phyloP scores from a whole-genome alignment of 2,329 filamentous ascomycete genomes.

The Ceratocystis huliohia region DNA sequence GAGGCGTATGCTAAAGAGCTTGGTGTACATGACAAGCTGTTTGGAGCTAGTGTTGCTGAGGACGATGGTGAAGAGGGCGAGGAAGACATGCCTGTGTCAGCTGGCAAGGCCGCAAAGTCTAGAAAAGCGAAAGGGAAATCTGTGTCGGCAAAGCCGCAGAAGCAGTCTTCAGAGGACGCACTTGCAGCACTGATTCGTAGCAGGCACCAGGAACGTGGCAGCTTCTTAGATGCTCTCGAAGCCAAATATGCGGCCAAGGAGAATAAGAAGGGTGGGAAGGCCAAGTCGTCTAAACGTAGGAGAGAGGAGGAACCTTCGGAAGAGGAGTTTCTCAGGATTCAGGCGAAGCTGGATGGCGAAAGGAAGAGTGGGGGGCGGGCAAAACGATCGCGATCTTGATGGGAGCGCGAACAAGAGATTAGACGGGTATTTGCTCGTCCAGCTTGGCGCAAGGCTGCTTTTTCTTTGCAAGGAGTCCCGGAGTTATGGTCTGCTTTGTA shows the following conservation, averaged over 20 bases:
- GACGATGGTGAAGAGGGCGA: conserved; percentile 26
- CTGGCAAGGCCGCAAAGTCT: not conserved
- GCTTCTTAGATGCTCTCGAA: conserved; percentile 61
- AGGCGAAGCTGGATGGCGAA: conserved; percentile 29
- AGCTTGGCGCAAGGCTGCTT: not conserved
- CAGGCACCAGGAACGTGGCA: conserved; percentile 51
- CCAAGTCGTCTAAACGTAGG: conserved; percentile 28
- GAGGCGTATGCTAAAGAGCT: conserved; percentile 62
- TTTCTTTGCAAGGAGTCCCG: not conserved
- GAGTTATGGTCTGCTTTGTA: not conserved
- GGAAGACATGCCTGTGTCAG: conserved; percentile 1
- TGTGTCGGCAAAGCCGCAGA: conserved; percentile 24
- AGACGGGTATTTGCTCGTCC: not conserved
- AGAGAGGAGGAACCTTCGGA: conserved; percentile 49
- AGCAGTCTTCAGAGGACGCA: conserved; percentile 36
- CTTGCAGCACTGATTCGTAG: conserved; percentile 64
- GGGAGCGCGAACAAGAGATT: not conserved
- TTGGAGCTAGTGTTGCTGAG: conserved; percentile 29
- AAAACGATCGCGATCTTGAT: conserved; percentile 9
- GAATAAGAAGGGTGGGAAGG: conserved; percentile 30
- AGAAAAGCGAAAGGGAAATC: conserved; percentile 5
- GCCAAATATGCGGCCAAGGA: conserved; percentile 54
- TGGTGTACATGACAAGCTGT: conserved; percentile 59
- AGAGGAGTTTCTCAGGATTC: conserved; percentile 37
- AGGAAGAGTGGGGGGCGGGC: conserved; percentile 24